Base-by-base conservation (phyloP, 2,329 filamentous ascomycete genomes). In the Dactylonectria macrodidyma region DNA sequence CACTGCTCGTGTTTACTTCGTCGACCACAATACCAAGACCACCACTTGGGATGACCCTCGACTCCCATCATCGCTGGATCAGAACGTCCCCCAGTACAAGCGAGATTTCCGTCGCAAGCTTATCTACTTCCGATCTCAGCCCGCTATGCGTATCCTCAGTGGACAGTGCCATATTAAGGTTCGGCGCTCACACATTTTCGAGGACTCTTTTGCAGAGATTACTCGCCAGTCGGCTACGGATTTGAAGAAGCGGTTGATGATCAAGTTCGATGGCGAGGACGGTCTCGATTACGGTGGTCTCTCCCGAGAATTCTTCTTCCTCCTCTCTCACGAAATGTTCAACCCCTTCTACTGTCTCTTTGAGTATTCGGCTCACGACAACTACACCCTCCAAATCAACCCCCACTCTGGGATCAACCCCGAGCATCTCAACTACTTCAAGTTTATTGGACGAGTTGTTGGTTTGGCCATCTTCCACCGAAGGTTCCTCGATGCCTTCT, bases 331-430 rank as follows among this genome's bases (percentile, higher is more conserved):
- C 84, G 96, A 99, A 86, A 99, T 99, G 96, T 99, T 99, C 86
- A 99, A 99, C 82, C 96, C 96, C 36, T 99, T 99, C 85, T 99
- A 99, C 86, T 99, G 96, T 81, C 88, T 99, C 61, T 99, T 99
- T 86, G 96, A 99, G 84, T 99, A 99, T 83, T 98, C 96, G 30
- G 96, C 96, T 46, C 96, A 99, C 86, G 96, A 99, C 90, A 99
- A 99, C 85, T 99, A 99, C 85, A 99, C 96, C 34, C 92, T 99
- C 62, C 96, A 99, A 84, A 99, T 99, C 86, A 99, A 99, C 85
- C 96, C 96, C 52, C 96, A 99, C 82, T 99, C 96, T 22, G 96
- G 96, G 72, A 98, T 99, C 84, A 99, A 99, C 83, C 96, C 96
- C 1, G 96, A 99, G 84, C 96, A 99, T 89, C 86, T 99, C 77